Evolutionary conservation across 2,329 filamentous ascomycete species (phyloP), one percentile per base, ranked within the genome.

Genomic region (Aspergillus sp.): DNA sequence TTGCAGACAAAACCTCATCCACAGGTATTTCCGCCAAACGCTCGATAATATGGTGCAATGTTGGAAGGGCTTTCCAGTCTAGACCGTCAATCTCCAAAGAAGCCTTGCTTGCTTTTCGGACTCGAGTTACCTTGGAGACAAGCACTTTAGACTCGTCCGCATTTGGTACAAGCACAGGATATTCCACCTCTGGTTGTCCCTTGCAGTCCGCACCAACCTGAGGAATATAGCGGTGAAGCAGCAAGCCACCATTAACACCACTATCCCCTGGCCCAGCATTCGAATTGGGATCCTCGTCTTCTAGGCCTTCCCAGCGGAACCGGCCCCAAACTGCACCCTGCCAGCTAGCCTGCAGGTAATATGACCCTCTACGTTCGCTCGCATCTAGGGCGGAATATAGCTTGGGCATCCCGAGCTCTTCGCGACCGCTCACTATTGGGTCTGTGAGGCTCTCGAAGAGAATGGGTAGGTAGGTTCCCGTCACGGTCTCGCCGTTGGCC

Each of bases 331-430:
- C 65, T n/a, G 73, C 70, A 0, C 77, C 77, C 55, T 77, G 64
- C 79, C 79, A 80, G 51, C 73, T 71, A 2, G 77, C 76, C 9
- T 67, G 70, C 24, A 82, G 61, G 4, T 69, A 69, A 58, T 76
- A 79, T 1, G 72, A 73, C 30, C 70, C 66, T 15, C 60, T 64
- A 20, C 71, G 67, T 42, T 71, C 67, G 27, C 75, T 62, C 13
- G 83, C 61, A 24, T 83, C 76, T 9, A 86, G 76, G 0, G 79
- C 72, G n/a, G 79, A 79, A 61, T 77, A 85, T 0, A 86, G 61
- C 70, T 86, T 87, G 0, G 83, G 83, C 79, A 86, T 84, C 0
- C 85, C 85, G 0, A 87, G 74, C 61, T 87, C 85, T 47, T 87
- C 85, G 1, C 84, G 73, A 0, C 83, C 84, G 4, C 80, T 82